These are phyloP conservation scores for Solanum etuberosum DNA, from an alignment of 257 asterid genomes.

Conservation along the genomic window DNA sequence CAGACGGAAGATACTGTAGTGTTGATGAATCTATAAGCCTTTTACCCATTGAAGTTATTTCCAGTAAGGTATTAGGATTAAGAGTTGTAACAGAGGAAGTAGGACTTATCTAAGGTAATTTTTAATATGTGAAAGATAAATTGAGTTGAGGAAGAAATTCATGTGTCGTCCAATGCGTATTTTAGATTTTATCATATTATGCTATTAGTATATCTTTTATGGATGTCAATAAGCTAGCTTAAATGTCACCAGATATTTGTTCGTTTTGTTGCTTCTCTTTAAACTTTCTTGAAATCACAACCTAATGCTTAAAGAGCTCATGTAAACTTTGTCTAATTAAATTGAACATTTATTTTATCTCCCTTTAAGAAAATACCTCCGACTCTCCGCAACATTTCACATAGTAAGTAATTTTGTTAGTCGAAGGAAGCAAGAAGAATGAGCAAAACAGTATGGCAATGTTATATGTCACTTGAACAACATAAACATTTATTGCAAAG, in stretches of 20 bases:
- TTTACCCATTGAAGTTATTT: background rate
- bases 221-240: background rate
- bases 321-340: background rate
- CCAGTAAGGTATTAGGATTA: background rate
- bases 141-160: background rate
- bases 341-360: background rate
- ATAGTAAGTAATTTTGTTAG: background rate
- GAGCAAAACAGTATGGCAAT: background rate
- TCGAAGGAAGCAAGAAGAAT: background rate
- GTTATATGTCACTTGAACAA: background rate
- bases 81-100: background rate
- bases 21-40: background rate
- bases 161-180: background rate
- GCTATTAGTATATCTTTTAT: background rate
- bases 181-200: background rate
- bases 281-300: background rate
- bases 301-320: background rate
- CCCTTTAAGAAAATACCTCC: background rate
- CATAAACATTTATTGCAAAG: background rate
- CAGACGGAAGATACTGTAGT: background rate
- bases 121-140: background rate
- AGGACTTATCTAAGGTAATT: background rate
- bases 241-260: background rate
- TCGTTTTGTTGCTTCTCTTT: background rate
- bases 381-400: background rate